Evolutionary conservation across 805 yeast species (phyloP), one percentile per base, ranked within the genome.

Genomic region (Candida verbasci): DNA sequence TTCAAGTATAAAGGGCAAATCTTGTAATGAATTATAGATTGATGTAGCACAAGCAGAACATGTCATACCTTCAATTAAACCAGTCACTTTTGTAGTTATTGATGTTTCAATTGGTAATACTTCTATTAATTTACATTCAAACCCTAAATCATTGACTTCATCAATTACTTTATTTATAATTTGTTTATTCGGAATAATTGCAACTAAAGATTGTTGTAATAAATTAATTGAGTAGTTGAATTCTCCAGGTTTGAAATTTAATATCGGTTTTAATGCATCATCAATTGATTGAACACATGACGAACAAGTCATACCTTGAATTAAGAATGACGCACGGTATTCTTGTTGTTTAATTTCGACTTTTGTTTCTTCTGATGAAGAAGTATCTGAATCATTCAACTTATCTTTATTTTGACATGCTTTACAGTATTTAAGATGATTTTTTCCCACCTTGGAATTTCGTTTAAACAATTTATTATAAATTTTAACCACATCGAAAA

Each of bases 1-100:
- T 12, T 72, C 76, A 14, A 68, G 55, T 3, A 83, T 73, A 52
- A 74, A 79, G 2, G 74, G 70, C 26, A 81, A 49, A 4, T 63
- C 70, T 23, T 52, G 52, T 17, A 64, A 75, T 22, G 74, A 68
- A 7, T 65, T 56, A 8, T 65, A 58, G 9, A 85, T 73, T 0
- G 89, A 63, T 27, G 68, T 68, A 1, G 77, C 77, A 55, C 93
- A 81, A 0, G 86, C 76, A 6, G 84, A 78, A 58, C 91, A 84
- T 0, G 87, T 77, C 55, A 83, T 82, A 3, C 89, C 91, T 9
- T 82, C 84, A 29, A 84, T 76, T 0, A 77, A 58, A 1, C 86
- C 87, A 9, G 68, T 61, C 7, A 80, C 73, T 46, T 70, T 72
- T 46, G 63, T 72, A 38, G 68, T 71, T 5, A 62, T 49, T 6